Percentiles rank a stretch among this genome's conserved stretches.
Conservation (phyloP, 345 rosid genomes). For the Mallotus nudiflorus region DNA sequence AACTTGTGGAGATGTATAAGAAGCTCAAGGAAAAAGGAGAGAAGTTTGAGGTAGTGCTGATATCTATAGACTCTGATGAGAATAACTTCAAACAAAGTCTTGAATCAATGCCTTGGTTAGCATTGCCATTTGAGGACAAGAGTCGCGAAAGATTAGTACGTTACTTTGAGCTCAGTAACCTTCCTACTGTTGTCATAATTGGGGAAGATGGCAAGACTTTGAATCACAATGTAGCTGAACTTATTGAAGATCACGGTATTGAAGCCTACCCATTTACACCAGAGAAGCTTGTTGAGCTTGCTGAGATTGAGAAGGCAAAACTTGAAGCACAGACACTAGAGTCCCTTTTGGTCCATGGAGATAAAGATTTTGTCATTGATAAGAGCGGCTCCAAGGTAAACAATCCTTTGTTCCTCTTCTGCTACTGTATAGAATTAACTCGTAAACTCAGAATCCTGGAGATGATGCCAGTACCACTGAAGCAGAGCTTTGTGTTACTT, state of each 20-base stretch:
- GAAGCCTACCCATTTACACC: constrained; percentile 70
- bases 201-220: constrained; percentile 72
- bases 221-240: constrained; percentile 54
- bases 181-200: constrained; percentile 64
- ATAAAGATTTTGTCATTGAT: constrained; percentile 56
- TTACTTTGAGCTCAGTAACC: constrained; percentile 50
- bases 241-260: constrained; percentile 58
- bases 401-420: not conserved
- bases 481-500: too few species aligned
- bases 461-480: too few species aligned
- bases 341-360: constrained; percentile 57
- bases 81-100: constrained; percentile 50
- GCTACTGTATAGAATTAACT: not conserved
- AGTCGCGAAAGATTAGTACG: constrained; percentile 44
- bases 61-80: constrained; percentile 60
- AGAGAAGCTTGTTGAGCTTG: constrained; percentile 45
- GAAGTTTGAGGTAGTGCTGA: constrained; percentile 60
- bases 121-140: constrained; percentile 60
- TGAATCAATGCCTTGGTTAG: constrained; percentile 63
- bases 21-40: constrained; percentile 54
- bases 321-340: constrained; percentile 57
- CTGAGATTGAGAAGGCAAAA: constrained; percentile 50
- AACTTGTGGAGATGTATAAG: constrained; percentile 48
- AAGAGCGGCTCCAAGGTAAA: constrained; percentile 57
- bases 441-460: not conserved